Evolutionary conservation across 2,329 filamentous ascomycete species (phyloP).

Genomic region (Trichothecium sympodiale): DNA sequence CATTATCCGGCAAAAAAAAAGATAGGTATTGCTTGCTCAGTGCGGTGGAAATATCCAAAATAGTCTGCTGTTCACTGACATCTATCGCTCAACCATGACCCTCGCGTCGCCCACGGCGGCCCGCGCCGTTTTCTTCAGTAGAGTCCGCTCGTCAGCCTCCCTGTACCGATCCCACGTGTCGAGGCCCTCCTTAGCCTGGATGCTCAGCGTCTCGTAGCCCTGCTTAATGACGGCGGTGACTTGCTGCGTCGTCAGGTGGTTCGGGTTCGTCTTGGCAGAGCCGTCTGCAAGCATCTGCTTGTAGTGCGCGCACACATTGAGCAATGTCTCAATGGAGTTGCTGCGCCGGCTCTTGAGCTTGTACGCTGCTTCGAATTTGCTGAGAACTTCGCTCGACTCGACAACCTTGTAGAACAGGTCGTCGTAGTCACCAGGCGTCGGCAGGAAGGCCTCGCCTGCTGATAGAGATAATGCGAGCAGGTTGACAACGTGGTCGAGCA

Average conservation of each 20-base stretch:
- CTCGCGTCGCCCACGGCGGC: constrained; percentile 56
- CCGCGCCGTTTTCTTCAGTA: constrained; percentile 80
- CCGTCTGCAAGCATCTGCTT: constrained; percentile 63
- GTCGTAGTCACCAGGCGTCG: constrained; percentile 78
- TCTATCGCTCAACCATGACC: constrained; percentile 31
- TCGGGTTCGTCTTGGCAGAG: constrained; percentile 34
- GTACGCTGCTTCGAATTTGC: constrained; percentile 74
- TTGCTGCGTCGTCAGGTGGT: constrained; percentile 68
- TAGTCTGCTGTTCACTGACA: neutral
- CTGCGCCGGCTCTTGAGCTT: constrained; percentile 42
- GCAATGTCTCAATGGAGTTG: constrained; percentile 72
- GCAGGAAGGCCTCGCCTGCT: constrained; percentile 81
- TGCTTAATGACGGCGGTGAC: constrained; percentile 90
- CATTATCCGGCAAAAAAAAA: too few relatives aligned
- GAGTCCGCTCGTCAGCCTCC: constrained; percentile 72
- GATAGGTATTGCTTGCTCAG: too few relatives aligned
- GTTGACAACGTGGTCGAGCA: constrained; percentile 71
- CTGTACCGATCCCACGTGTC: constrained; percentile 79
- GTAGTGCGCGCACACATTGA: constrained; percentile 78
- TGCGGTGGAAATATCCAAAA: too few relatives aligned
- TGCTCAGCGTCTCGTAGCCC: constrained; percentile 88
- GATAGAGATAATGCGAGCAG: constrained; percentile 76
- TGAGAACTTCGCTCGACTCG: constrained; percentile 73
- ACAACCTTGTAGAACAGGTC: constrained; percentile 98
- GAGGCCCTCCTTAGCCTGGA: constrained; percentile 77